Conservation (phyloP, 306 rosid species). For the Chamaecrista fasciculata region DNA sequence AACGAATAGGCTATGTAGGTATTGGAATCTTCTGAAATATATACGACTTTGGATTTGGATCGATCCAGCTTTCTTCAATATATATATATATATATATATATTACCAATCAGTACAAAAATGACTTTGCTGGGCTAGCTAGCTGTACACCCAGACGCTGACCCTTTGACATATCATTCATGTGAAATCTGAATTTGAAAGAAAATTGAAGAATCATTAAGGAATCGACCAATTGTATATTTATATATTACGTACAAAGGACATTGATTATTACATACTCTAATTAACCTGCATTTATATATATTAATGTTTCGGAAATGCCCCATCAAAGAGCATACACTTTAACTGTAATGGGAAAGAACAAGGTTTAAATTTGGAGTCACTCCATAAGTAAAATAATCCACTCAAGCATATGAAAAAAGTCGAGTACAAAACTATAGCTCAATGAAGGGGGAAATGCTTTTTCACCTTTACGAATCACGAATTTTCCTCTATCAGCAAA, state of each 20-base stretch:
- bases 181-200: slow-evolving; percentile 29
- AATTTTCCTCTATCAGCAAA: background rate
- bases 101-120: slow-evolving; percentile 6
- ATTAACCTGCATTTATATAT: no score
- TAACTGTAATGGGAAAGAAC: background rate
- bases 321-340: background rate
- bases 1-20: slow-evolving; percentile 32
- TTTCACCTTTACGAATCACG: slow-evolving; percentile 29
- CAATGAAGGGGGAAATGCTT: slow-evolving; percentile 17
- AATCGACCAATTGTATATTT: no score
- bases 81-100: no score
- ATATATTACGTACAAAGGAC: slow-evolving; percentile 14
- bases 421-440: background rate
- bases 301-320: slow-evolving; percentile 19
- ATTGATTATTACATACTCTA: no score
- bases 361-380: slow-evolving; percentile 8
- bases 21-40: slow-evolving; percentile 45
- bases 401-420: slow-evolving; percentile 21
- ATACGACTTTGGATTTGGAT: background rate
- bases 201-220: no score
- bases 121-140: background rate
- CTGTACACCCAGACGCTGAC: slow-evolving; percentile 7
- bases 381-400: slow-evolving; percentile 2
- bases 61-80: background rate
- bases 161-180: slow-evolving; percentile 33